These are phyloP conservation scores for Lodderomyces oxycetoniae DNA, from an alignment of 1,139 yeast species.

Conservation along the genomic window DNA sequence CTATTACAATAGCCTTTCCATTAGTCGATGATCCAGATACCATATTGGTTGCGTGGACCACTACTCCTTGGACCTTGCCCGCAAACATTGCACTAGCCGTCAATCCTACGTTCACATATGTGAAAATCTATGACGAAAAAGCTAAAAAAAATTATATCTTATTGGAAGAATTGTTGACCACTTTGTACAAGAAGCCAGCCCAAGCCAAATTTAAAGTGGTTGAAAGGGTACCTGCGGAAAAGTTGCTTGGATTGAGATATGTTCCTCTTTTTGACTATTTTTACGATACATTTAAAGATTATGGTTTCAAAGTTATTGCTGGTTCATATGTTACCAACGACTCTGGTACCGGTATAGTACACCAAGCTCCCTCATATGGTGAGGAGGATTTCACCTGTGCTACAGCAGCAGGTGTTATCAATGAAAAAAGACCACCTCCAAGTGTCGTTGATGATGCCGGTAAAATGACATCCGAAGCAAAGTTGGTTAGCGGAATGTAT, in stretches of 20 bases:
- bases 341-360: constrained; percentile 99
- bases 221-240: constrained; percentile 73
- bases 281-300: constrained; percentile 64
- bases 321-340: constrained; percentile 87
- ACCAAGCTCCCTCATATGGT: constrained; percentile 98
- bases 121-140: constrained; percentile 86
- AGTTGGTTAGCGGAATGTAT: constrained; percentile 74
- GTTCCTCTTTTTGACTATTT: constrained; percentile 82
- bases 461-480: constrained; percentile 66
- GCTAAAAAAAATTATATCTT: constrained; percentile 75
- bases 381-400: constrained; percentile 94
- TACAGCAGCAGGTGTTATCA: constrained; percentile 67
- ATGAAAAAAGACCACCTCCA: constrained; percentile 70
- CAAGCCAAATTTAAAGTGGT: constrained; percentile 81
- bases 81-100: constrained; percentile 91
- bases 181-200: constrained; percentile 91
- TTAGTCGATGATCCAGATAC: constrained; percentile 76
- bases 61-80: constrained; percentile 99
- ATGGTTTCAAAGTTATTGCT: constrained; percentile 75
- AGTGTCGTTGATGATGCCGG: constrained; percentile 94
- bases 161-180: constrained; percentile 72
- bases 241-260: constrained; percentile 73
- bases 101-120: constrained; percentile 84
- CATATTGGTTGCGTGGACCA: constrained; percentile 93
- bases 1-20: constrained; percentile 88